Evolutionary conservation across 1,284 basidiomycete species (phyloP), one percentile per base, ranked within the genome.

Genomic region (Cryptococcus maquisensis): DNA sequence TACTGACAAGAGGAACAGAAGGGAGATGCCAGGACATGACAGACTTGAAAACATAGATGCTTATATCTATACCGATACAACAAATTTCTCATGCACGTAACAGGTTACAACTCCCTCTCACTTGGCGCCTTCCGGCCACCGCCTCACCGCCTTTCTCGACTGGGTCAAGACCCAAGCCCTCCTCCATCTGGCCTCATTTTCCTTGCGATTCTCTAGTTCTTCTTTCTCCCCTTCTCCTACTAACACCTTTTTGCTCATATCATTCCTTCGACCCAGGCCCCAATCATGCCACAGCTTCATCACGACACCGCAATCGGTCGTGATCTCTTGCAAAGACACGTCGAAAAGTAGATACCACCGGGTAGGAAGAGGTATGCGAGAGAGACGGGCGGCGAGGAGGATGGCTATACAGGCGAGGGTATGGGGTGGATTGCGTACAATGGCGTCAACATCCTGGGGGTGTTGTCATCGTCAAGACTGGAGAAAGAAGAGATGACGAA

Each of bases 301-400:
- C 48, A 93, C 82, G 61, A 82, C 81, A 12, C 88, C 90, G 56
- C 85, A 85, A 15, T 90, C 84, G 58, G 80, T 83, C 84, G 86
- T 87, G 40, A 94, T 79, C 64, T 94, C 90, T 53, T 90, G 88
- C 83, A 84, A 88, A 1, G 84, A 80, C 0, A 87, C 86, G 67
- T 95, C 90, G 66, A 95, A 95, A 2, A 95, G 79, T 49, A 87
- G 83, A 85, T 87, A 92, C 90, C 90, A 95, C n/a, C 80, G 77
- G 1, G 83, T 82, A 0, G 90, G 90, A 1, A 94, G 79, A 0
- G 87, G 73, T 23, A 93, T 83, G n/a, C 78, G 78, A 12, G 86
- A 74, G 47, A 86, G 80, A 4, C 89, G 82, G 9, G 82, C 82
- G 0, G 88, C 81, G 39, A 94, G 82, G 38, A 90, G 79, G 52